A percentile compares a stretch with the other conserved stretches of the same genome.
Conservation (phyloP, 441 rosid genomes). For the Gossypium schwendimanii region DNA sequence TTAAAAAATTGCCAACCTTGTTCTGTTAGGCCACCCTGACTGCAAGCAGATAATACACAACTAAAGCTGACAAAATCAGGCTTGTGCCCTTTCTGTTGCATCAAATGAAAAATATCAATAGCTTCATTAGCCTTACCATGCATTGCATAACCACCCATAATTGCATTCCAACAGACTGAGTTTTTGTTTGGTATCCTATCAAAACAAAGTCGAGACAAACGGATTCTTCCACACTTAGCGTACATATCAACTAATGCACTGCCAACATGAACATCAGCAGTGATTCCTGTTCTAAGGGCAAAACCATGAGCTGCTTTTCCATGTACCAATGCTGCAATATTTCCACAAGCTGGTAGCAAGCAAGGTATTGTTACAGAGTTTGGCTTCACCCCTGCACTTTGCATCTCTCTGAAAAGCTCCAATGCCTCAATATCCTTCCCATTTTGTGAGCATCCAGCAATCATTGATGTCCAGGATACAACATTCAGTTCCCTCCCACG, state of each 20-base stretch:
- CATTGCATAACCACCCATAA: conserved; percentile 55
- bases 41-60: conserved; percentile 49
- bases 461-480: conserved; percentile 59
- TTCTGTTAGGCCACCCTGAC: conserved; percentile 45
- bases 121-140: conserved; percentile 52
- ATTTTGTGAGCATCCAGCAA: conserved; percentile 52
- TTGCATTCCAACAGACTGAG: conserved; percentile 57
- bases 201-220: conserved; percentile 37
- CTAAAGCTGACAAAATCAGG: conserved; percentile 54
- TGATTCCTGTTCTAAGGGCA: conserved; percentile 32
- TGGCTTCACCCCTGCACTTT: conserved; percentile 41
- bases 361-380: conserved; percentile 54
- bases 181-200: conserved; percentile 43
- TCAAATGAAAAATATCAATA: conserved; percentile 35
- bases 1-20: conserved; percentile 42
- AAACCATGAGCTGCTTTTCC: conserved; percentile 53
- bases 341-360: conserved; percentile 64
- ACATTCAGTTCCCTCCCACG: conserved; percentile 39
- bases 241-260: conserved; percentile 64
- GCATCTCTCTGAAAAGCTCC: conserved; percentile 59
- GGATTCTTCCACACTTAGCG: conserved; percentile 59
- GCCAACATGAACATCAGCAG: conserved; percentile 41
- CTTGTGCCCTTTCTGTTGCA: conserved; percentile 33
- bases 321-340: conserved; percentile 49
- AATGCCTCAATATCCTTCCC: conserved; percentile 48